Evolutionary conservation across 2,329 filamentous ascomycete species (phyloP).

Genomic region (Lachnellula occidentalis): DNA sequence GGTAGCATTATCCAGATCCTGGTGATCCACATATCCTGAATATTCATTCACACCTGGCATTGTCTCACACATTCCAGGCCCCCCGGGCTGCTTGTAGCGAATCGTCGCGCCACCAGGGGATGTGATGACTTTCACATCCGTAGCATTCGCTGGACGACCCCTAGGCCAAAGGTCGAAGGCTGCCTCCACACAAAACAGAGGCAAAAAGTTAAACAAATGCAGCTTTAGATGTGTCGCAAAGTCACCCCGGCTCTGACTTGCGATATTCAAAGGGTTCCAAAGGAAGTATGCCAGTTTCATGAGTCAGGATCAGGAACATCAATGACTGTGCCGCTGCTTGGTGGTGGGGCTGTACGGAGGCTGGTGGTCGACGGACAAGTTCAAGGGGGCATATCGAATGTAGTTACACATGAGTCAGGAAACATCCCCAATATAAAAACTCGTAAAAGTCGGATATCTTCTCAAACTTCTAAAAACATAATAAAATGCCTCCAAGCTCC

Average conservation of each 20-base stretch:
- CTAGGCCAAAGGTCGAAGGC: not conserved
- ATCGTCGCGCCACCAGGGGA: slow-evolving; percentile 1
- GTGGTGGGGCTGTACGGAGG: not conserved
- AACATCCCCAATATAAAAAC: too few relatives aligned
- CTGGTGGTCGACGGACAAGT: too few relatives aligned
- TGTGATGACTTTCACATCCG: not conserved
- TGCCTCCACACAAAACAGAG: not conserved
- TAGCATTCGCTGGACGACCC: not conserved
- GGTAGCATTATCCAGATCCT: slow-evolving; percentile 1
- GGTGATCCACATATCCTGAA: slow-evolving; percentile 1
- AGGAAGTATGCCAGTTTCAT: not conserved
- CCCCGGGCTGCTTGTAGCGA: slow-evolving; percentile 1
- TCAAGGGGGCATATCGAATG: too few relatives aligned
- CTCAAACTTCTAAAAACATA: too few relatives aligned
- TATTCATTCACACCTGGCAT: slow-evolving; percentile 2
- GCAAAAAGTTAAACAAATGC: not conserved
- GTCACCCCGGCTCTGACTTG: too few relatives aligned
- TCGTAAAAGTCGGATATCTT: too few relatives aligned
- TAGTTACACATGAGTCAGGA: too few relatives aligned
- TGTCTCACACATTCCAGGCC: not conserved
- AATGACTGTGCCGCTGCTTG: not conserved
- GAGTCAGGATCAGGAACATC: not conserved
- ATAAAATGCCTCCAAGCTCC: too few relatives aligned
- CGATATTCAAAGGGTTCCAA: too few relatives aligned
- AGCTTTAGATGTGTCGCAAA: not conserved